Evolutionary conservation across 73 alveolate genomes (phyloP).

Genomic region (Uronychia binucleata): DNA sequence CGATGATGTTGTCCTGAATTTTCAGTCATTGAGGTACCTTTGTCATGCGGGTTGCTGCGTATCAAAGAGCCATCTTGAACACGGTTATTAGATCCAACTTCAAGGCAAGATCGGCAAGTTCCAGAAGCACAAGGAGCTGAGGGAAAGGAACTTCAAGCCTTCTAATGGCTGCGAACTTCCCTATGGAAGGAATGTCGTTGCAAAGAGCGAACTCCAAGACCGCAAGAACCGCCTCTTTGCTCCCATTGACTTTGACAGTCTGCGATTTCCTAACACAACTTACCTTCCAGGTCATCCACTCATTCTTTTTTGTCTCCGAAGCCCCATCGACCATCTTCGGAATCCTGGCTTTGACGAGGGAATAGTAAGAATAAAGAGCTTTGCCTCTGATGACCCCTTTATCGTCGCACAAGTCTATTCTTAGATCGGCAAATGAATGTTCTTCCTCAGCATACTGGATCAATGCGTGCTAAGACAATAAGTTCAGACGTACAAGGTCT

Average conservation of each 20-base stretch:
- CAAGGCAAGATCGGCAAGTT: background rate
- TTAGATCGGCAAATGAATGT: slow-evolving; percentile 35
- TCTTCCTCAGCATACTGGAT: slow-evolving; percentile 1
- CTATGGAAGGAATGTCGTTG: background rate
- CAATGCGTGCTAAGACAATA: background rate
- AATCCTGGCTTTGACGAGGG: slow-evolving; percentile 17
- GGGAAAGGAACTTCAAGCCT: background rate
- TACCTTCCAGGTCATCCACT: background rate
- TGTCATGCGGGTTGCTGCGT: background rate
- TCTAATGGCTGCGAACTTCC: background rate
- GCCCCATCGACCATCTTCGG: background rate
- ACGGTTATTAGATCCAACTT: background rate
- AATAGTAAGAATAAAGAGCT: slow-evolving; percentile 15
- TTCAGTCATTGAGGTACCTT: background rate
- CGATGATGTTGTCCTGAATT: background rate
- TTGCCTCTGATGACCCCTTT: background rate
- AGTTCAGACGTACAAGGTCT: slow-evolving; percentile 12
- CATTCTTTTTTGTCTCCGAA: background rate
- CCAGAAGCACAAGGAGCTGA: background rate
- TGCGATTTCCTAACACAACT: background rate
- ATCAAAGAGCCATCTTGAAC: background rate
- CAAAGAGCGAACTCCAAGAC: background rate
- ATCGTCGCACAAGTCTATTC: slow-evolving; percentile 8
- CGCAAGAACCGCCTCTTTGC: background rate
- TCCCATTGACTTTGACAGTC: background rate